These are phyloP conservation scores for Candida glaebosa DNA, from an alignment of 805 yeast species.

Conservation along the genomic window DNA sequence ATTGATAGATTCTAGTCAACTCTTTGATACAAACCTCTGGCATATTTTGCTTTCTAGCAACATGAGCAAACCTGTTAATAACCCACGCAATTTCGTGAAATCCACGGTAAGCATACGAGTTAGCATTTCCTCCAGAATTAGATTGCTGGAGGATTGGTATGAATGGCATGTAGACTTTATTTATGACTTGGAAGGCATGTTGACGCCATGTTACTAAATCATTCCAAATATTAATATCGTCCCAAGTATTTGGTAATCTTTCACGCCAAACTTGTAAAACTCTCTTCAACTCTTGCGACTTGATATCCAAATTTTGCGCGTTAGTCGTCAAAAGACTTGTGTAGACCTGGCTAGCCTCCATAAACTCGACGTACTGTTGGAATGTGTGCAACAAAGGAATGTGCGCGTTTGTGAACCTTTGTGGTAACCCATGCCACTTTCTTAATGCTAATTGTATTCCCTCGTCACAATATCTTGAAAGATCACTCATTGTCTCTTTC, in stretches of 20 bases:
- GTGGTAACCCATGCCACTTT: constrained; percentile 91
- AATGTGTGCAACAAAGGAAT: constrained; percentile 86
- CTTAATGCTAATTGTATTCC: constrained; percentile 90
- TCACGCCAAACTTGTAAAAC: constrained; percentile 98
- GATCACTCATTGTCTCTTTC: constrained; percentile 78
- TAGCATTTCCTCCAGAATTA: constrained; percentile 64
- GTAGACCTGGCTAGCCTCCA: constrained; percentile 95
- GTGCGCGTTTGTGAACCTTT: constrained; percentile 75
- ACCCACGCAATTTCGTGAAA: constrained; percentile 99
- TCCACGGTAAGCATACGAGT: constrained; percentile 95
- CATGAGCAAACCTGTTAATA: constrained; percentile 96
- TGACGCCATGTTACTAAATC: constrained; percentile 98
- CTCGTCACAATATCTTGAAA: constrained; percentile 86
- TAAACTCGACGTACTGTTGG: constrained; percentile 95
- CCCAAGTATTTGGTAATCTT: constrained; percentile 94
- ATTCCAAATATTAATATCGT: constrained; percentile 96
- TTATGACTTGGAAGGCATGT: constrained; percentile 95
- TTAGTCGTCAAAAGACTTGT: constrained; percentile 84
- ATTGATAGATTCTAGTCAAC: constrained; percentile 85
- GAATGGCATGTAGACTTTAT: constrained; percentile 89
- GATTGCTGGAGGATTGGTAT: constrained; percentile 78
- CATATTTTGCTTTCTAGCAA: constrained; percentile 94
- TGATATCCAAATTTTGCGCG: constrained; percentile 86
- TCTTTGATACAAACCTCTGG: constrained; percentile 95
- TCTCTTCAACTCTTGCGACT: constrained; percentile 90